Base-by-base conservation (phyloP, 169 alveolate genomes). In the Theileria orientalis region DNA sequence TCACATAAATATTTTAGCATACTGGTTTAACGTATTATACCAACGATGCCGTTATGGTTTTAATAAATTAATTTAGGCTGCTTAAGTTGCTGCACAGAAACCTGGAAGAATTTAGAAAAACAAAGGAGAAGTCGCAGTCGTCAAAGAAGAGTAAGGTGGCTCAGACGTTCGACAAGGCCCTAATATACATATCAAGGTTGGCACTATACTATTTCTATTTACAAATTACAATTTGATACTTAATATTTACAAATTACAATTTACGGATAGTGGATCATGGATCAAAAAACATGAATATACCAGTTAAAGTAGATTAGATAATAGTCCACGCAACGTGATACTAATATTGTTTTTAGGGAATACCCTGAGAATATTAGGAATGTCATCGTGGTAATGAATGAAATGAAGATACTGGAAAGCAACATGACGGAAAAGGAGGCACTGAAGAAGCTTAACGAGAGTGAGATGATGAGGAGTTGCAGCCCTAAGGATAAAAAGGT, bases 401-500 rank as follows among this genome's bases (percentile, higher is more conserved):
- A 49, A 16, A 57, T 66, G 74, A 76, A 67, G 23, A 64, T 73
- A 3, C 32, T 44, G 29, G 71, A 69, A 37, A 63, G 37, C 7
- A 7, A 41, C 60, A 61, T 74, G 32, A 27, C 59, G 1, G 84
- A 82, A 49, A 74, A 63, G 75, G 84, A 82, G 19, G 64, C 72
- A 1, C 23, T 74, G n/a, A 83, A 78, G 61, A 76, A 85, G 5
- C 60, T 84, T 14, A 90, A 78, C 5, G 60, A 83, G 47, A 73
- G 84, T 21, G 87, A 75, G 3, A 59, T 79, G 47, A 84, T 87
- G 32, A 85, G 71, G 54, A 80, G 51, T 32, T 56, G 87, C 32
- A 76, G 84, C 13, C 75, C 74, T 54, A 80, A 87, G 52, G 92
- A 88, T 37, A 92, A 92, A 80, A 90, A 90, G 56, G 85, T 84